Evolutionary conservation across 352 stramenopile species (phyloP).

Genomic region (Phytophthora pluvialis): DNA sequence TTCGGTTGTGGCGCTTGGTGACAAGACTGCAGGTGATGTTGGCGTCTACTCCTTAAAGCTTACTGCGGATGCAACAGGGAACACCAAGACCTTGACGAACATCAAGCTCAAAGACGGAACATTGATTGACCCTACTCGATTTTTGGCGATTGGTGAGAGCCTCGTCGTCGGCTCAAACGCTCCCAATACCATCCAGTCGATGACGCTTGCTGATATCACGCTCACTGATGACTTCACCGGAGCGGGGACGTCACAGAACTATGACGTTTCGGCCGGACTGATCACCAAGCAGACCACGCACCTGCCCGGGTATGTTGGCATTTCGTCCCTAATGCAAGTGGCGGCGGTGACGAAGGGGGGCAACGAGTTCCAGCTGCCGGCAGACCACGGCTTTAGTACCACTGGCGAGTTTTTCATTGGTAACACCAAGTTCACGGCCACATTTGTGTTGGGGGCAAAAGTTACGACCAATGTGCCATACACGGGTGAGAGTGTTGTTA

Average conservation of each 20-base stretch:
- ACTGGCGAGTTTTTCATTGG: conserved; percentile 50
- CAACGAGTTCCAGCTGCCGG: conserved; percentile 49
- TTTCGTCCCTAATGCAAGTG: conserved; percentile 51
- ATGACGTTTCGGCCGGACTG: conserved; percentile 47
- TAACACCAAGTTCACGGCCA: conserved; percentile 46
- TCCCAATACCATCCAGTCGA: conserved; percentile 49
- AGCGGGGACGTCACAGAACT: conserved; percentile 11
- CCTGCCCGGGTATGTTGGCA: conserved; percentile 56
- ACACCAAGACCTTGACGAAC: conserved; percentile 45
- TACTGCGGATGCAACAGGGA: conserved; percentile 41
- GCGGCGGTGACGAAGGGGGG: conserved; percentile 42
- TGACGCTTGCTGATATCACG: conserved; percentile 55
- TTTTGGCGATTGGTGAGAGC: conserved; percentile 64
- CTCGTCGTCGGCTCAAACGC: conserved; percentile 25
- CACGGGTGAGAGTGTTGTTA: conserved; percentile 36
- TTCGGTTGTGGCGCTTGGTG: conserved; percentile 65
- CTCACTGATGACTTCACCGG: conserved; percentile 30
- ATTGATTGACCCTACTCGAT: conserved; percentile 63
- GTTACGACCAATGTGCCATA: conserved; percentile 51
- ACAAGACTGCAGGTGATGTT: conserved; percentile 47
- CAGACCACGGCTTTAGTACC: conserved; percentile 43
- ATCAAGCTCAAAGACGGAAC: conserved; percentile 40
- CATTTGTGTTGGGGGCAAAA: conserved; percentile 20
- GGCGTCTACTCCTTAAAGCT: conserved; percentile 67
- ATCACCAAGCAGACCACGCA: conserved; percentile 61